Evolutionary conservation across 331 rosid genomes (phyloP).

Genomic region (Acacia concinna): DNA sequence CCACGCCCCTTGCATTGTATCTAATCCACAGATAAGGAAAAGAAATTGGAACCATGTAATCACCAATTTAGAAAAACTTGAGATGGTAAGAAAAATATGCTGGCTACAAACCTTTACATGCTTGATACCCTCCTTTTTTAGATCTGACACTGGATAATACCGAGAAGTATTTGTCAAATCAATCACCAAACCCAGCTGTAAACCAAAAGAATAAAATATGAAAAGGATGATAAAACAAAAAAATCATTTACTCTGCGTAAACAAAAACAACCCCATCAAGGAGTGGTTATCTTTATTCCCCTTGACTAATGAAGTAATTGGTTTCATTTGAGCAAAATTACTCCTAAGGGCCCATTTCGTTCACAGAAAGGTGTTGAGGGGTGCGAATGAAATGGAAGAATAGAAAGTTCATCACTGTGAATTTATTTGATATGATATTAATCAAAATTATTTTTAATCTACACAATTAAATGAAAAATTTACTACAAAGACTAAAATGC

Average conservation of each 20-base stretch:
- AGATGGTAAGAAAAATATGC: constrained; percentile 25
- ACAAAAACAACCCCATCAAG: background rate
- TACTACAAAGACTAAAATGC: background rate
- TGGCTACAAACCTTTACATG: constrained; percentile 69
- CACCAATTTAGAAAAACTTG: constrained; percentile 11
- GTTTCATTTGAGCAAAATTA: background rate
- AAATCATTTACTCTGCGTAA: background rate
- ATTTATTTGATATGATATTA: too few species aligned
- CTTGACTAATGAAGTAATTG: background rate
- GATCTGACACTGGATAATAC: constrained; percentile 71
- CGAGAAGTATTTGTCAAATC: constrained; percentile 90
- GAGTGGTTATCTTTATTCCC: background rate
- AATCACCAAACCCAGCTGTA: constrained; percentile 96
- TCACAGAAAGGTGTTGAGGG: background rate
- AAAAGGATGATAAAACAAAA: constrained; percentile 27
- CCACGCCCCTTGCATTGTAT: constrained; percentile 86
- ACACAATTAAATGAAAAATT: too few species aligned
- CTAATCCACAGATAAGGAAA: constrained; percentile 52
- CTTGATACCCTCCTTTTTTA: constrained; percentile 89
- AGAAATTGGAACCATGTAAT: constrained; percentile 20
- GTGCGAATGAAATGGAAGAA: background rate
- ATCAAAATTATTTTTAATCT: background rate
- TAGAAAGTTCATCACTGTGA: background rate
- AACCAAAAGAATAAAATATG: constrained; percentile 35
- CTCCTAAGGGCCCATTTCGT: background rate